phyloP scores from a whole-genome alignment of 2,329 filamentous ascomycete species.

The Teratosphaeria pseudoeucalypti region DNA sequence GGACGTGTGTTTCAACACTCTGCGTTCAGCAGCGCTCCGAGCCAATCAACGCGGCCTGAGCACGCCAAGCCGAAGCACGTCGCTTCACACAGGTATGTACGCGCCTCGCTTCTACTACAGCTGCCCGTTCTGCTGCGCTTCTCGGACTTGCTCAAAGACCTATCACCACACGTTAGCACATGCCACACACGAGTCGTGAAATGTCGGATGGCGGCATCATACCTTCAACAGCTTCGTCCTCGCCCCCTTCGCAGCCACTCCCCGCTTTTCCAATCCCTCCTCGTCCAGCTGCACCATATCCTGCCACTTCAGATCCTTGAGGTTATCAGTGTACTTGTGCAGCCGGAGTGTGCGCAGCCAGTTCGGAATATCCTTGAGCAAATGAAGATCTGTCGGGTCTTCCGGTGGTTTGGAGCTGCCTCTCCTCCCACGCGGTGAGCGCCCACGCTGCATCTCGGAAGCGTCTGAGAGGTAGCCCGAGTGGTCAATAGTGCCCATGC shows the following conservation, averaged over 20 bases:
- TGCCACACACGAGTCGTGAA: background rate
- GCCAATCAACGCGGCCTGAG: background rate
- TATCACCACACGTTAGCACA: background rate
- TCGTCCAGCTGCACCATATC: constrained; percentile 88
- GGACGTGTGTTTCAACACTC: background rate
- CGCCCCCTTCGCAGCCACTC: constrained; percentile 89
- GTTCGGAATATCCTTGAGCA: constrained; percentile 88
- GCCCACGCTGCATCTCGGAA: constrained; percentile 64
- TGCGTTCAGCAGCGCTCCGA: background rate
- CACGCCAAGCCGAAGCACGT: background rate
- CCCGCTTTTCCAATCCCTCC: constrained; percentile 80
- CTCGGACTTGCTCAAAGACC: constrained; percentile 9
- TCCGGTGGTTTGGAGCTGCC: constrained; percentile 96
- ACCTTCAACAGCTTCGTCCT: constrained; percentile 97
- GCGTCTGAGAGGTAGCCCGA: constrained; percentile 92
- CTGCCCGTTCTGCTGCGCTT: constrained; percentile 6
- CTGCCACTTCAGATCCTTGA: constrained; percentile 95
- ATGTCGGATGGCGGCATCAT: constrained; percentile 6
- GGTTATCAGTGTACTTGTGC: constrained; percentile 97
- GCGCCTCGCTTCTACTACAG: constrained; percentile 1
- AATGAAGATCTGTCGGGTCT: constrained; percentile 81
- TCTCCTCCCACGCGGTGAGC: constrained; percentile 81
- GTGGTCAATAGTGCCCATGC: constrained; percentile 41
- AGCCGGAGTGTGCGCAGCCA: constrained; percentile 91
- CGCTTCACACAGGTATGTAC: background rate